A percentile compares a stretch with the other conserved stretches of the same genome.
These are phyloP conservation scores for Phytophthora cryptogea DNA, from an alignment of 352 stramenopile genomes.

Conservation along the genomic window DNA sequence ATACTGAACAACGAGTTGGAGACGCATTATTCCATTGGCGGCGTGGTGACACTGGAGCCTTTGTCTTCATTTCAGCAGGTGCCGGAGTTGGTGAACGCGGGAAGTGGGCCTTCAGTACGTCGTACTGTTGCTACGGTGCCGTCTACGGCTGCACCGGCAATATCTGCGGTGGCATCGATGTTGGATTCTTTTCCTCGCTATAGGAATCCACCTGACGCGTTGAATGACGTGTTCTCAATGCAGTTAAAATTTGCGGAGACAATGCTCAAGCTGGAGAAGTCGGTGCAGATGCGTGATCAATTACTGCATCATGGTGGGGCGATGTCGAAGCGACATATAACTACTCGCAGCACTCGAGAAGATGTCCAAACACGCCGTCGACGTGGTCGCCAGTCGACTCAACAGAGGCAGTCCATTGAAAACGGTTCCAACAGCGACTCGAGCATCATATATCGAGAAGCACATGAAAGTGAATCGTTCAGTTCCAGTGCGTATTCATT, in stretches of 20 bases:
- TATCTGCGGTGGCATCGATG: not conserved
- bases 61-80: constrained; percentile 24
- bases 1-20: constrained; percentile 1
- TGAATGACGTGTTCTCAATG: constrained; percentile 69
- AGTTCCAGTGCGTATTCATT: constrained; percentile 39
- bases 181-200: constrained; percentile 19
- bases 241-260: constrained; percentile 76
- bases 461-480: constrained; percentile 31
- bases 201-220: constrained; percentile 35
- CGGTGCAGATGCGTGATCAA: constrained; percentile 59
- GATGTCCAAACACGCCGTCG: constrained; percentile 1
- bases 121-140: constrained; percentile 3
- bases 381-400: not conserved
- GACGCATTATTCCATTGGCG: constrained; percentile 61
- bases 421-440: constrained; percentile 21
- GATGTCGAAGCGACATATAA: constrained; percentile 6
- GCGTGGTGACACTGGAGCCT: constrained; percentile 56
- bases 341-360: not conserved
- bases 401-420: constrained; percentile 15
- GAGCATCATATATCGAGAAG: constrained; percentile 31
- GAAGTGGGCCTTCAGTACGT: constrained; percentile 11
- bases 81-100: constrained; percentile 6
- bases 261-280: constrained; percentile 73
- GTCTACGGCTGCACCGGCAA: not conserved
- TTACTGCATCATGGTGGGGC: constrained; percentile 35